These are phyloP conservation scores for Cryptococcus sp. DNA, from an alignment of 1,284 basidiomycete genomes.

Conservation along the genomic window DNA sequence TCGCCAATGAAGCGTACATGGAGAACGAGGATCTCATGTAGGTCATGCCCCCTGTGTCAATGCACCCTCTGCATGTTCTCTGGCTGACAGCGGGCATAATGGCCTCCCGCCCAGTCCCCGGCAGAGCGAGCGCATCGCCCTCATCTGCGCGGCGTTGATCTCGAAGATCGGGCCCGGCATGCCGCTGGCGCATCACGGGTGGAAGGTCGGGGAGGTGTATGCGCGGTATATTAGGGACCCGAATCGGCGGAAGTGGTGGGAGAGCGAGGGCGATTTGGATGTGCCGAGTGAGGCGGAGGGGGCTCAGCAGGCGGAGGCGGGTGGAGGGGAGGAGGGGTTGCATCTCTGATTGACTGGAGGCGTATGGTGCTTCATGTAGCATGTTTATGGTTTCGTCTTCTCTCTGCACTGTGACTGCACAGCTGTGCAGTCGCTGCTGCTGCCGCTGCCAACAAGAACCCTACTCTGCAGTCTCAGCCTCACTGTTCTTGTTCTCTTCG, in stretches of 20 bases:
- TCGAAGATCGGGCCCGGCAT: not conserved
- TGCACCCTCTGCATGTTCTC: not conserved
- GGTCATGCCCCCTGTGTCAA: conserved; percentile 31
- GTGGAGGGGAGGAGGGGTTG: not conserved
- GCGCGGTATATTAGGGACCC: not conserved
- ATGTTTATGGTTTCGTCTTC: too few species aligned
- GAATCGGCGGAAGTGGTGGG: not conserved
- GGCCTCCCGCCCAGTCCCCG: not conserved
- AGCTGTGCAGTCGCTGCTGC: too few species aligned
- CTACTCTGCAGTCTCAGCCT: too few species aligned
- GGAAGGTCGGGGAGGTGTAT: not conserved
- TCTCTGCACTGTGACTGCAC: too few species aligned
- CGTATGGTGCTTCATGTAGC: too few species aligned
- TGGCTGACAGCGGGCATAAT: not conserved
- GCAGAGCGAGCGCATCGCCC: not conserved
- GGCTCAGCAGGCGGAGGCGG: not conserved
- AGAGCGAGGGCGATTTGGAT: too few species aligned
- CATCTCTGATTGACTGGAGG: not conserved
- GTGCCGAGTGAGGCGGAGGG: not conserved
- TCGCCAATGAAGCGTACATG: conserved; percentile 52
- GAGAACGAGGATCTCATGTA: conserved; percentile 61
- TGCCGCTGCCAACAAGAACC: too few species aligned
- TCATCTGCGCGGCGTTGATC: not conserved
- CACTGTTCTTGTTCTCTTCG: too few species aligned
- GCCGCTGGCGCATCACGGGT: not conserved